A percentile compares a stretch with the other conserved stretches of the same genome.
Conservation (phyloP, 495 filamentous ascomycete genomes). For the Podospora anserina region DNA sequence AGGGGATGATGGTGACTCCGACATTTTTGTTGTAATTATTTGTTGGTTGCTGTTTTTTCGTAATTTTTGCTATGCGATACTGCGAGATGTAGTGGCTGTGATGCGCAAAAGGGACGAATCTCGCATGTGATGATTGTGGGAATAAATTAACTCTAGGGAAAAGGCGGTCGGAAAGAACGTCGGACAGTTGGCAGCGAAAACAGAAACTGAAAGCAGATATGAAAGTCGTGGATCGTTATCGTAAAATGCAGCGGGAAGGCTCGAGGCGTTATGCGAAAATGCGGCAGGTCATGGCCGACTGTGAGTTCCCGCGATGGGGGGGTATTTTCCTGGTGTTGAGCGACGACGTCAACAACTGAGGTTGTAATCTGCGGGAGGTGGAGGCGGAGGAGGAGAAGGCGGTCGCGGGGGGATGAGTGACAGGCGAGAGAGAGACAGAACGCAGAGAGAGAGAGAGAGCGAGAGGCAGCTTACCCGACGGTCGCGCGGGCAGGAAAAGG, state of each 20-base stretch:
- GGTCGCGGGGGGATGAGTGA: not conserved
- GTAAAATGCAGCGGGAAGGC: conserved; percentile 3
- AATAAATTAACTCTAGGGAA: conserved; percentile 8
- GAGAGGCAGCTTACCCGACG: too few relatives aligned
- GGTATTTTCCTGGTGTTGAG: conserved; percentile 8
- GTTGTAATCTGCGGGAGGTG: conserved; percentile 9
- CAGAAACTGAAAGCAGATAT: conserved; percentile 16
- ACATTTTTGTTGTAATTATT: conserved; percentile 41
- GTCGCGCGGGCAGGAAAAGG: not conserved
- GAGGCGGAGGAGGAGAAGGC: not conserved
- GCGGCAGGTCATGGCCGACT: conserved; percentile 9
- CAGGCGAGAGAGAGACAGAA: not conserved
- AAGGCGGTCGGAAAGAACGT: conserved; percentile 14
- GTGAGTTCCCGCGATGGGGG: conserved; percentile 17
- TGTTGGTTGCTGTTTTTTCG: not conserved
- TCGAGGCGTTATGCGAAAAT: conserved; percentile 7
- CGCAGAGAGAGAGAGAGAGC: too few relatives aligned
- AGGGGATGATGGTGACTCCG: conserved; percentile 62
- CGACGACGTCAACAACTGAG: conserved; percentile 15
- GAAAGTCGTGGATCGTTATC: conserved; percentile 21
- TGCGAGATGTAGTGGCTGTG: conserved; percentile 13
- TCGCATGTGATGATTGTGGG: conserved; percentile 27
- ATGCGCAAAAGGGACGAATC: conserved; percentile 8
- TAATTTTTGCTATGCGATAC: not conserved
- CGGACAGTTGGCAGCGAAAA: conserved; percentile 18